phyloP scores from a whole-genome alignment of 1,284 basidiomycete genomes.

The Moesziomyces parantarcticus region DNA sequence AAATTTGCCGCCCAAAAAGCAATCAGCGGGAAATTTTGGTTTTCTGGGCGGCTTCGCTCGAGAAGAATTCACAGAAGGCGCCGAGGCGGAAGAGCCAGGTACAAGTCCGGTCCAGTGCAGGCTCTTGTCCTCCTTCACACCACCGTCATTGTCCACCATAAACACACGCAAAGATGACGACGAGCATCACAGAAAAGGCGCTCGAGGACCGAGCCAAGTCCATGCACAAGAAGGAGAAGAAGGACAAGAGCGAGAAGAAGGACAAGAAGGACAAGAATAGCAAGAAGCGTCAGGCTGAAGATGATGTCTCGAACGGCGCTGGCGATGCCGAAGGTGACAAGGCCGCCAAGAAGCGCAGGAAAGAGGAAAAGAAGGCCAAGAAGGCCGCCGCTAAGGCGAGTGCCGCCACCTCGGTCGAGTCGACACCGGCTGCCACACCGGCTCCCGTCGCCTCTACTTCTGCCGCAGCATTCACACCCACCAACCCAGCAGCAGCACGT shows the following conservation, averaged over 20 bases:
- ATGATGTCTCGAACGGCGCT: conserved; percentile 19
- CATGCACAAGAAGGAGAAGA: conserved; percentile 66
- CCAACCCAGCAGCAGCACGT: conserved; percentile 53
- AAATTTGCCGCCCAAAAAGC: conserved; percentile 22
- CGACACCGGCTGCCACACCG: conserved; percentile 46
- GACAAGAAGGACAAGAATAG: conserved; percentile 67
- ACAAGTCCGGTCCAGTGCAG: background rate
- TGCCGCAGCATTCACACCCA: conserved; percentile 62
- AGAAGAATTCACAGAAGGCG: conserved; percentile 6
- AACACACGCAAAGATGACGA: conserved; percentile 20
- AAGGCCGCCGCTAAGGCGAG: conserved; percentile 47
- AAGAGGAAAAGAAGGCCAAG: conserved; percentile 58
- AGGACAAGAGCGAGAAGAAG: conserved; percentile 59
- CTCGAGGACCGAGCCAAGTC: conserved; percentile 54
- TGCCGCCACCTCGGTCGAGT: conserved; percentile 22
- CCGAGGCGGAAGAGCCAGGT: background rate
- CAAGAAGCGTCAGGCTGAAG: conserved; percentile 57
- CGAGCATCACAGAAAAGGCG: conserved; percentile 32
- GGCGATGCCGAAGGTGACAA: conserved; percentile 41
- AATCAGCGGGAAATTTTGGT: conserved; percentile 5
- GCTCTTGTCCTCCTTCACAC: background rate
- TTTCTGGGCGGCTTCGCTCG: conserved; percentile 5
- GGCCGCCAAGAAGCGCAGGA: conserved; percentile 68
- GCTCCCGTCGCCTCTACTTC: conserved; percentile 37
- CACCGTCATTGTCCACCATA: background rate